phyloP scores from a whole-genome alignment of 1,139 yeast genomes.

The Yamadazyma aaseri region DNA sequence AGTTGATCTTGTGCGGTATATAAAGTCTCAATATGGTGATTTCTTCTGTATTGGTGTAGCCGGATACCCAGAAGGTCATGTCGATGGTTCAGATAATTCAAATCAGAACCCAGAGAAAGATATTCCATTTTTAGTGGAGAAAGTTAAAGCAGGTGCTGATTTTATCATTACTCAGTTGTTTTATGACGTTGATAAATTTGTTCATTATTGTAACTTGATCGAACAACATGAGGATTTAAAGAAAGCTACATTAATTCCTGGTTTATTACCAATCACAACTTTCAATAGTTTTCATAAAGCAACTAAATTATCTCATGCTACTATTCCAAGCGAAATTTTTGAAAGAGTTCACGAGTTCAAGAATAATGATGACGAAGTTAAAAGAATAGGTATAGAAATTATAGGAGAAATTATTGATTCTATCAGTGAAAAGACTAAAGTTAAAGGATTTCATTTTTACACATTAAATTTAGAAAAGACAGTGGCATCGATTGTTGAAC shows the following conservation, averaged over 20 bases:
- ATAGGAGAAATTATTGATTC: conserved; percentile 61
- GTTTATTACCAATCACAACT: conserved; percentile 95
- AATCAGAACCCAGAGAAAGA: conserved; percentile 65
- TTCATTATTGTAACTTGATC: conserved; percentile 36
- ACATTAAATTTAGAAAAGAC: conserved; percentile 89
- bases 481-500: conserved; percentile 77
- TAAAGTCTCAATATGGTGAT: conserved; percentile 65
- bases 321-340: conserved; percentile 56
- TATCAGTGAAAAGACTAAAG: conserved; percentile 50
- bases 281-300: conserved; percentile 84
- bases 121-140: conserved; percentile 63
- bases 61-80: conserved; percentile 96
- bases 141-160: conserved; percentile 49
- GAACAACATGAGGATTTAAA: conserved; percentile 33
- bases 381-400: conserved; percentile 76
- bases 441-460: conserved; percentile 86
- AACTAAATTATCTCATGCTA: conserved; percentile 85
- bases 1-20: conserved; percentile 78
- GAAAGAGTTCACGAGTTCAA: conserved; percentile 53
- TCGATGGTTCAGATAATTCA: conserved; percentile 67
- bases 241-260: conserved; percentile 72
- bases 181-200: conserved; percentile 43
- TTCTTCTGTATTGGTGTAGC: conserved; percentile 89
- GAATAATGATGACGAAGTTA: conserved; percentile 82
- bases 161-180: conserved; percentile 47